These are phyloP conservation scores for Cladosporium oxysporum DNA, from an alignment of 2,329 filamentous ascomycete genomes.

Conservation along the genomic window DNA sequence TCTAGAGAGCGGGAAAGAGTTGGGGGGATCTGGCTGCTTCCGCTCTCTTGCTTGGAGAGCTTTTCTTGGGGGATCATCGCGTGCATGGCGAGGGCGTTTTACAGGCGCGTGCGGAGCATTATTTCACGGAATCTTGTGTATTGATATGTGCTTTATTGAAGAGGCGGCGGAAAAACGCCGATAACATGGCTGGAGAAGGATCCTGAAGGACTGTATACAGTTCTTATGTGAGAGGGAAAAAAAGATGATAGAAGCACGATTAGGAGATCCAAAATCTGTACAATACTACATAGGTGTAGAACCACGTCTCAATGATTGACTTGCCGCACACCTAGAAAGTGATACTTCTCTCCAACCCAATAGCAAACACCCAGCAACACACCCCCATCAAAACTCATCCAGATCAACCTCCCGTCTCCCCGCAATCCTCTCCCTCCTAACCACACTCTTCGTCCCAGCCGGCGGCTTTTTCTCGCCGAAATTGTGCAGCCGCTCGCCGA, in stretches of 20 bases:
- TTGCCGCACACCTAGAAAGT: background rate
- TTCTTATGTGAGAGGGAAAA: background rate
- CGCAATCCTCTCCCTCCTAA: slow-evolving; percentile 31
- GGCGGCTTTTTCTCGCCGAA: slow-evolving; percentile 65
- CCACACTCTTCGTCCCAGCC: slow-evolving; percentile 34
- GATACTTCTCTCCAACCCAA: background rate
- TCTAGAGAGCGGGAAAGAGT: slow-evolving; percentile 53
- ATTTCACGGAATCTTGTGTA: slow-evolving; percentile 4
- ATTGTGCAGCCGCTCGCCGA: slow-evolving; percentile 93
- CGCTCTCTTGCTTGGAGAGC: background rate
- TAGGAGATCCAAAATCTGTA: background rate
- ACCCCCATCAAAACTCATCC: background rate
- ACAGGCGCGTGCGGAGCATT: background rate
- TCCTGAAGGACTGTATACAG: background rate
- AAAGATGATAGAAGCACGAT: background rate
- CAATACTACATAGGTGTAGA: slow-evolving; percentile 13
- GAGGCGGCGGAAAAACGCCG: background rate
- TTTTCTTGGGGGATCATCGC: background rate
- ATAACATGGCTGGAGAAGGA: background rate
- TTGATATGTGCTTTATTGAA: slow-evolving; percentile 10
- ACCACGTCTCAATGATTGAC: background rate
- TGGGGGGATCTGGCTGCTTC: background rate
- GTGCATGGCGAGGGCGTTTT: slow-evolving; percentile 11
- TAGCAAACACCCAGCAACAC: background rate
- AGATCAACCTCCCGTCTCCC: slow-evolving; percentile 6